phyloP scores from a whole-genome alignment of 2,329 filamentous ascomycete genomes.

The Pezicula carpinea region DNA sequence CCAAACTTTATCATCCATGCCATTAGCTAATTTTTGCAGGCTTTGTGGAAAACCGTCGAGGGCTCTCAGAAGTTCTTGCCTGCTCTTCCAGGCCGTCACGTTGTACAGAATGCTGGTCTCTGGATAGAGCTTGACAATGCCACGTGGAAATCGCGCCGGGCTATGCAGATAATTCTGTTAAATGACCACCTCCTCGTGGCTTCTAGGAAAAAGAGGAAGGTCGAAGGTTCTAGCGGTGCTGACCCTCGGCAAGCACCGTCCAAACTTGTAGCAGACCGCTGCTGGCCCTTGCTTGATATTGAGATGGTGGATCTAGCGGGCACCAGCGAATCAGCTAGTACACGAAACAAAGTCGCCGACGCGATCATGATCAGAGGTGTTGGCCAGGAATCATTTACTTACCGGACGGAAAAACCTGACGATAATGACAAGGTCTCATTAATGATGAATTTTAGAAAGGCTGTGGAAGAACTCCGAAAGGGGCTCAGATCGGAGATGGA shows the following conservation, averaged over 20 bases:
- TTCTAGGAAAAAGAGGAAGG: constrained; percentile 85
- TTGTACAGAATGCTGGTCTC: constrained; percentile 84
- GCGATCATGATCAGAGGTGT: constrained; percentile 86
- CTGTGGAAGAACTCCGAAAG: constrained; percentile 86
- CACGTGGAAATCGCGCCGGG: constrained; percentile 87
- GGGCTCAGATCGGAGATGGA: constrained; percentile 81
- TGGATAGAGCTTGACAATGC: constrained; percentile 98
- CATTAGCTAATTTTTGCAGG: constrained; percentile 37
- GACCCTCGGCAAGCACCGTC: constrained; percentile 46
- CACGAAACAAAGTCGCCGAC: constrained; percentile 66
- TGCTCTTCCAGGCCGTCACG: constrained; percentile 83
- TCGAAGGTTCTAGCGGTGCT: constrained; percentile 55
- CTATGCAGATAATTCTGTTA: constrained; percentile 86
- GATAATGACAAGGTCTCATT: constrained; percentile 74
- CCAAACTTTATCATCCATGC: not conserved
- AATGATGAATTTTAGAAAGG: constrained; percentile 85
- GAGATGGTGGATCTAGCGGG: constrained; percentile 85
- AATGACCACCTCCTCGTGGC: constrained; percentile 94
- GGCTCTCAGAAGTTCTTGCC: constrained; percentile 96
- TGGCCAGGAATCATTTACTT: constrained; percentile 89
- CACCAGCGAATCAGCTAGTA: constrained; percentile 51
- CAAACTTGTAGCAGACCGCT: constrained; percentile 88
- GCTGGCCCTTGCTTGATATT: constrained; percentile 90
- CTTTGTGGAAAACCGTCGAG: constrained; percentile 95
- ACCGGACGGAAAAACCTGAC: constrained; percentile 80